Percentiles rank a stretch among this genome's conserved stretches.
phyloP scores from a whole-genome alignment of 768 basidiomycete genomes.

The Tulasnella sp. region DNA sequence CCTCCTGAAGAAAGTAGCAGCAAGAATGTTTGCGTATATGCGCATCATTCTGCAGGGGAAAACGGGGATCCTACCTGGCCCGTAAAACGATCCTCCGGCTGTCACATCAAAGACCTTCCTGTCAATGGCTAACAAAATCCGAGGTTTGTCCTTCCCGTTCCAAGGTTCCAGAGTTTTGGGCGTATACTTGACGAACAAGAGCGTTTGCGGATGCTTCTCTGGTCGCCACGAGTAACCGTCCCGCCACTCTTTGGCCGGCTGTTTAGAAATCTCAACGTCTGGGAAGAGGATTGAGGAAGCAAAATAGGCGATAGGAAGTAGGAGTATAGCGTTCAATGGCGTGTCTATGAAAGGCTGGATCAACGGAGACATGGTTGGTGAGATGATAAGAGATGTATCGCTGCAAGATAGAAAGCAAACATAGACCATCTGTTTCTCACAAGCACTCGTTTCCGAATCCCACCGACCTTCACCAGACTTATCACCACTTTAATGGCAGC shows the following conservation, averaged over 20 bases:
- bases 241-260: slow-evolving; percentile 32
- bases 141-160: slow-evolving; percentile 48
- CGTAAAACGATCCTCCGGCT: slow-evolving; percentile 82
- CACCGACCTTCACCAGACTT: too few relatives aligned
- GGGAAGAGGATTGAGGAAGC: slow-evolving; percentile 67
- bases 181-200: slow-evolving; percentile 68
- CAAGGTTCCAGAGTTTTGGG: slow-evolving; percentile 62
- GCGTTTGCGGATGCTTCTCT: slow-evolving; percentile 61
- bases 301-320: slow-evolving; percentile 68
- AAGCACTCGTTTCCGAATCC: too few relatives aligned
- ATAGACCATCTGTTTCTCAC: background rate
- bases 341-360: slow-evolving; percentile 37
- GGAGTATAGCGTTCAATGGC: slow-evolving; percentile 67
- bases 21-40: too few relatives aligned
- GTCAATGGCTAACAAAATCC: slow-evolving; percentile 80
- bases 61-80: slow-evolving; percentile 72
- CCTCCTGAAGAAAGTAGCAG: slow-evolving; percentile 45
- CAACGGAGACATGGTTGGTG: slow-evolving; percentile 4
- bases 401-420: background rate
- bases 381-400: background rate
- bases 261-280: slow-evolving; percentile 24
- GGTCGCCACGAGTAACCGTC: slow-evolving; percentile 89
- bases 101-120: slow-evolving; percentile 90
- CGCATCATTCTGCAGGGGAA: slow-evolving; percentile 15
- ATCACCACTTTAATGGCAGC: slow-evolving; percentile 34